phyloP scores from a whole-genome alignment of 2,329 filamentous ascomycete genomes.

The Ilyonectria sp. region DNA sequence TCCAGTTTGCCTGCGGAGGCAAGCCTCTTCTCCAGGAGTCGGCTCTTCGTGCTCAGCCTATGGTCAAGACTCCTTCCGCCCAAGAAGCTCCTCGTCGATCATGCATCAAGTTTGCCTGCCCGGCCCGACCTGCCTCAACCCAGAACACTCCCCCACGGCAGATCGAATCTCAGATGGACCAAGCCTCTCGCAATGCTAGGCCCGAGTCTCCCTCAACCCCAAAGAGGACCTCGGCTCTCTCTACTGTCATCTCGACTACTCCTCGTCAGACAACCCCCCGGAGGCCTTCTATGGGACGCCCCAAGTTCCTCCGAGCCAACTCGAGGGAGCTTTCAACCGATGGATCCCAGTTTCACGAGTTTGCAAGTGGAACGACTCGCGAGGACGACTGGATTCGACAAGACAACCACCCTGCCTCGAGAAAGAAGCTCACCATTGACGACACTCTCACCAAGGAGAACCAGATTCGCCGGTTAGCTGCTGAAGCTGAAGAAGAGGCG shows the following conservation, averaged over 20 bases:
- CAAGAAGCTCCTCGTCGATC: conserved; percentile 66
- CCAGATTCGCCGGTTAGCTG: conserved; percentile 85
- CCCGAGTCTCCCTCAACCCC: conserved; percentile 52
- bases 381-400: conserved; percentile 93
- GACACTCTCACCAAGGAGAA: conserved; percentile 94
- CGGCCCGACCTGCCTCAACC: conserved; percentile 64
- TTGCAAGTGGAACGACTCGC: conserved; percentile 84
- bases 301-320: conserved; percentile 67
- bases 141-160: conserved; percentile 56
- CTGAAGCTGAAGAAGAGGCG: conserved; percentile 93
- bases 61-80: conserved; percentile 52
- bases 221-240: conserved; percentile 46
- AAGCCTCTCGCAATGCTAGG: conserved; percentile 34
- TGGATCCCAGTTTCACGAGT: conserved; percentile 85
- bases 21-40: conserved; percentile 68
- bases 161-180: conserved; percentile 17
- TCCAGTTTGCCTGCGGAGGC: conserved; percentile 88
- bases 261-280: conserved; percentile 45
- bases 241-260: conserved; percentile 39
- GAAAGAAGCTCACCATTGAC: conserved; percentile 84
- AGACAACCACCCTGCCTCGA: conserved; percentile 73
- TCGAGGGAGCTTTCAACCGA: conserved; percentile 67
- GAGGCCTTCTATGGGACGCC: conserved; percentile 47
- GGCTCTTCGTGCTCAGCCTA: conserved; percentile 53
- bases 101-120: conserved; percentile 84